Base-by-base conservation (phyloP, 164 flowering plant genomes). In the Macadamia tetraphylla region DNA sequence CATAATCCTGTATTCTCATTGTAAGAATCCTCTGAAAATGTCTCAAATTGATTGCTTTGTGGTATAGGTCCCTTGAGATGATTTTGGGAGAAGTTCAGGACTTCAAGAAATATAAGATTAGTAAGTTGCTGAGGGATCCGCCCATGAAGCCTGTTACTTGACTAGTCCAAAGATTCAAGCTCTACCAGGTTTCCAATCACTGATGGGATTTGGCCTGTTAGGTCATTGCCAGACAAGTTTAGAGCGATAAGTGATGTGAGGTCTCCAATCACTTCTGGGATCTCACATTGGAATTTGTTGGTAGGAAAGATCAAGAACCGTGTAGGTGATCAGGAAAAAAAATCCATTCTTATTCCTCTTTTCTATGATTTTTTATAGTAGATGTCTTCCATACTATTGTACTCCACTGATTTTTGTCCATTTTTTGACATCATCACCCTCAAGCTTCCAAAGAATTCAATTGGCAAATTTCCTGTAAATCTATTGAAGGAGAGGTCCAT, bases 401-500 rank as follows among this genome's bases (percentile, higher is more conserved):
- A 23, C 23, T 23, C 23, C 23, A 23, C 23, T 67, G 13, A 0
- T 35, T 2, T 48, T 53, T 30, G 18, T 12, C 68, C 23, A 23
- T 15, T 61, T 71, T 7, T 62, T 62, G 1, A 0, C 71, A 67
- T 69, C 90, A 70, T 55, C 30, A 79, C 82, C 42, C 35, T 66
- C 89, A 85, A 86, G 0, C 61, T 65, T 2, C 10, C 1, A 1
- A 88, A 59, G 64, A 63, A 69, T 23, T 49, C 29, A 0, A 8
- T 23, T 1, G 76, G 74, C 8, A 85, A 18, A 1, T 9, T n/a
- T 1, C 90, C 94, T 44, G 17, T 72, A 63, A 88, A 85, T 6
- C 72, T 62, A 68, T 85, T 88, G 9, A 18, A 67, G 30, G 88
- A 75, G 17, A 87, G 58, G 57, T 88, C 94, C 0, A 88, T 66